Evolutionary conservation across 805 yeast genomes (phyloP).

Genomic region (Schizosaccharomyces lindneri): DNA sequence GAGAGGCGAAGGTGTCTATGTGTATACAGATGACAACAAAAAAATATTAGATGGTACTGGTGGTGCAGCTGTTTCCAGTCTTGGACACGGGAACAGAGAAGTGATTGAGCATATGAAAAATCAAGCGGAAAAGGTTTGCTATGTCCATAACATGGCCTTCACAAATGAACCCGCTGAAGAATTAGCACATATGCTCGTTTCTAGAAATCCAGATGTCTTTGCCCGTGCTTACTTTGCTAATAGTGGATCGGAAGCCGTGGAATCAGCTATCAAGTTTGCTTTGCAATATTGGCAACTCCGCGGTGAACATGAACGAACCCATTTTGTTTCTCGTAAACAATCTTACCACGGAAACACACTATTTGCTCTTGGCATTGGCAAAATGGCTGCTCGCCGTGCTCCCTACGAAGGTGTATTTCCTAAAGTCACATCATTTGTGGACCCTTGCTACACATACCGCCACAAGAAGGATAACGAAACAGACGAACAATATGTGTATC

Average conservation of each 20-base stretch:
- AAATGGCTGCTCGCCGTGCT: conserved; percentile 5
- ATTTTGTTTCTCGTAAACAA: conserved; percentile 20
- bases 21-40: conserved; percentile 1
- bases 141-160: conserved; percentile 16
- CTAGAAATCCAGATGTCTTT: background rate
- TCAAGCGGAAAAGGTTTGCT: conserved; percentile 17
- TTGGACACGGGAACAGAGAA: conserved; percentile 22
- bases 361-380: conserved; percentile 22
- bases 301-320: conserved; percentile 19
- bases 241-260: conserved; percentile 42
- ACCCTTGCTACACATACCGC: background rate
- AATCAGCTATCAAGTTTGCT: conserved; percentile 35
- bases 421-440: background rate
- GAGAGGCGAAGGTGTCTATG: background rate
- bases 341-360: conserved; percentile 27
- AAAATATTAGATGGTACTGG: conserved; percentile 21
- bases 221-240: conserved; percentile 21
- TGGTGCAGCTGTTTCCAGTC: conserved; percentile 28
- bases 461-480: background rate
- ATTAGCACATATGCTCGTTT: conserved; percentile 12
- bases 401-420: background rate
- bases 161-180: conserved; percentile 21
- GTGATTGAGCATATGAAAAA: conserved; percentile 18
- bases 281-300: conserved; percentile 23
- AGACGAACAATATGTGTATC: background rate